phyloP scores from a whole-genome alignment of 2,329 filamentous ascomycete genomes.

The Cladosporium velox region DNA sequence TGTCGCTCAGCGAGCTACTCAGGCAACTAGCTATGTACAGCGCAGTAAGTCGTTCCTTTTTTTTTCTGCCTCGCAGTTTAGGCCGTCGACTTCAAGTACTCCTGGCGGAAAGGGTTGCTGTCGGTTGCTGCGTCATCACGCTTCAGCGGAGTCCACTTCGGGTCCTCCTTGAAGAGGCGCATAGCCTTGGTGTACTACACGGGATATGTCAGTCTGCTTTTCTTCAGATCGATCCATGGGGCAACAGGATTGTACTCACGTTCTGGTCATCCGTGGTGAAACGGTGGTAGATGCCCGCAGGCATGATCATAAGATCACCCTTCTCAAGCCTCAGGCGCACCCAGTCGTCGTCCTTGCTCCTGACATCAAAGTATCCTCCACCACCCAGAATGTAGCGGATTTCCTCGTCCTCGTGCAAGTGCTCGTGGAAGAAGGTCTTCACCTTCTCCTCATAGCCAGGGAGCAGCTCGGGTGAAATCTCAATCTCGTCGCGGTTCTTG shows the following conservation, averaged over 20 bases:
- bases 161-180: conserved; percentile 96
- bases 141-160: conserved; percentile 96
- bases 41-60: not conserved
- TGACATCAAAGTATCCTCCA: conserved; percentile 89
- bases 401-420: conserved; percentile 97
- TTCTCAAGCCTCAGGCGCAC: conserved; percentile 82
- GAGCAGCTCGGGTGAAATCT: conserved; percentile 82
- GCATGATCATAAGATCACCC: conserved; percentile 87
- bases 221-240: not conserved
- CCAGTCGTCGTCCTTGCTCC: conserved; percentile 82
- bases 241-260: conserved; percentile 57
- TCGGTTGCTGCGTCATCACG: conserved; percentile 73
- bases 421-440: conserved; percentile 90
- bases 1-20: not conserved
- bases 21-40: not conserved
- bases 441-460: conserved; percentile 90
- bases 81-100: conserved; percentile 61
- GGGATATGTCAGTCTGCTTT: not conserved
- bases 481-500: conserved; percentile 93
- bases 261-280: conserved; percentile 94
- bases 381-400: conserved; percentile 92
- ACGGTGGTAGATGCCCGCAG: conserved; percentile 93
- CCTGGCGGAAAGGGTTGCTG: conserved; percentile 73
- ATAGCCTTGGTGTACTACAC: conserved; percentile 88
- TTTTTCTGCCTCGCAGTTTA: not conserved